phyloP scores from a whole-genome alignment of 1,284 basidiomycete species.

The Cystobasidium slooffiae region DNA sequence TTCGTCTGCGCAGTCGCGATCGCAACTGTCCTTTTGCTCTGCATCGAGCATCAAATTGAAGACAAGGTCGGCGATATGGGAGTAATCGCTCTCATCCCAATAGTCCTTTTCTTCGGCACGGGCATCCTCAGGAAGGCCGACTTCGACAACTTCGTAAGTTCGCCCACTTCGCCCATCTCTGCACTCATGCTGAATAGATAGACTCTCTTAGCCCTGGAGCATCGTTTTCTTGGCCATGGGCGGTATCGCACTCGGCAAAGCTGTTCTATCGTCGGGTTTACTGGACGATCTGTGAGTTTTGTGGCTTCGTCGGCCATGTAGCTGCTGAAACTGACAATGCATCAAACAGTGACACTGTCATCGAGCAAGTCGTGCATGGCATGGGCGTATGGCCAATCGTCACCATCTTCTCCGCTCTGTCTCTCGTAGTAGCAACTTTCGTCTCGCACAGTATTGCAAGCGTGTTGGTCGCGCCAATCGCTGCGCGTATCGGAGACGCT shows the following conservation, averaged over 20 bases:
- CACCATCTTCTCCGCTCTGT: slow-evolving; percentile 76
- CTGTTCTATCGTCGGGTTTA: slow-evolving; percentile 86
- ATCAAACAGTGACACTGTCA: slow-evolving; percentile 64
- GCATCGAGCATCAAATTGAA: slow-evolving; percentile 81
- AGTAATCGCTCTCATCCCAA: slow-evolving; percentile 89
- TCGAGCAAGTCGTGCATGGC: slow-evolving; percentile 73
- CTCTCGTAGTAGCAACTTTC: slow-evolving; percentile 86
- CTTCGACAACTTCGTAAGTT: slow-evolving; percentile 63
- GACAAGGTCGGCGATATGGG: slow-evolving; percentile 91
- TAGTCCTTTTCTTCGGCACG: slow-evolving; percentile 92
- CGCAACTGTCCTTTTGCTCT: slow-evolving; percentile 90
- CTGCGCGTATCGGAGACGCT: slow-evolving; percentile 81
- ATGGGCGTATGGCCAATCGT: slow-evolving; percentile 80
- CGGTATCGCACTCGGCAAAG: slow-evolving; percentile 93
- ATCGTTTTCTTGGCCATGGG: slow-evolving; percentile 82
- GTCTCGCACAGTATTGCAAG: slow-evolving; percentile 97
- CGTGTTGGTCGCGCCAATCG: slow-evolving; percentile 93
- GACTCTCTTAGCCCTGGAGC: slow-evolving; percentile 65
- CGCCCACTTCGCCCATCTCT: not conserved
- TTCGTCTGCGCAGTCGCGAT: slow-evolving; percentile 85
- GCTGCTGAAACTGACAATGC: not conserved
- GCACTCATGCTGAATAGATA: not conserved
- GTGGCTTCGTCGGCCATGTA: not conserved
- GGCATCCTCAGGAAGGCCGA: slow-evolving; percentile 94
- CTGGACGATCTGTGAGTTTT: slow-evolving; percentile 64